Conservation (phyloP, 768 basidiomycete genomes). For the Terana coerulea region DNA sequence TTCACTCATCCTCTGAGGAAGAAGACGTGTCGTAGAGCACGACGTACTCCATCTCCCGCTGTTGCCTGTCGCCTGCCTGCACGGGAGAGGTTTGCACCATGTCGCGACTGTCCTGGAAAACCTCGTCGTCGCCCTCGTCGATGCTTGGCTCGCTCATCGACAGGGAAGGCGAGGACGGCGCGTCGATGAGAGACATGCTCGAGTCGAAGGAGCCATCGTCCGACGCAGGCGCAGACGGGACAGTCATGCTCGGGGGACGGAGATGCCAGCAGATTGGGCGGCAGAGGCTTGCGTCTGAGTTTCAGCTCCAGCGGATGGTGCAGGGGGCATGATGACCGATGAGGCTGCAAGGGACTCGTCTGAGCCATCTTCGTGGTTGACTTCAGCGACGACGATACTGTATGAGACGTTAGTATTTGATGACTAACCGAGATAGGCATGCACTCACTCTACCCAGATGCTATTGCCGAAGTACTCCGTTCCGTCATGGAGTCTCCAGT, state of each 20-base stretch:
- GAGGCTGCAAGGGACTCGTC: slow-evolving; percentile 60
- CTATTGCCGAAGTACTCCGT: slow-evolving; percentile 62
- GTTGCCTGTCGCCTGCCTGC: background rate
- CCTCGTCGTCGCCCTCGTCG: slow-evolving; percentile 37
- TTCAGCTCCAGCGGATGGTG: slow-evolving; percentile 20
- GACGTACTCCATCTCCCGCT: slow-evolving; percentile 55
- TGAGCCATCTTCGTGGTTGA: slow-evolving; percentile 22
- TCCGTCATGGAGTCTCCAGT: slow-evolving; percentile 68
- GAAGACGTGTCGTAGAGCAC: slow-evolving; percentile 66
- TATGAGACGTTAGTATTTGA: background rate
- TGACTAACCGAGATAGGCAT: background rate
- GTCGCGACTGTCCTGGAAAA: slow-evolving; percentile 57
- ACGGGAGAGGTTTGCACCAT: slow-evolving; percentile 25
- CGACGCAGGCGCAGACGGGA: slow-evolving; percentile 25
- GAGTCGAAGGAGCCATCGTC: slow-evolving; percentile 37
- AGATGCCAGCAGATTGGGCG: slow-evolving; percentile 12
- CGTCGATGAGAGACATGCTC: slow-evolving; percentile 57
- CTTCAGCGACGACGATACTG: slow-evolving; percentile 67
- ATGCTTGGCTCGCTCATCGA: too few relatives aligned
- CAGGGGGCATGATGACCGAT: slow-evolving; percentile 66
- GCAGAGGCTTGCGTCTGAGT: slow-evolving; percentile 13
- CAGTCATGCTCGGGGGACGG: slow-evolving; percentile 17
- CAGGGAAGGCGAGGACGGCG: slow-evolving; percentile 45
- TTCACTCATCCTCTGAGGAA: slow-evolving; percentile 46
- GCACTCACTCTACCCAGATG: slow-evolving; percentile 75